Evolutionary conservation across 495 filamentous ascomycete species (phyloP), one percentile per base, ranked within the genome.

Genomic region (Neurospora sp.): DNA sequence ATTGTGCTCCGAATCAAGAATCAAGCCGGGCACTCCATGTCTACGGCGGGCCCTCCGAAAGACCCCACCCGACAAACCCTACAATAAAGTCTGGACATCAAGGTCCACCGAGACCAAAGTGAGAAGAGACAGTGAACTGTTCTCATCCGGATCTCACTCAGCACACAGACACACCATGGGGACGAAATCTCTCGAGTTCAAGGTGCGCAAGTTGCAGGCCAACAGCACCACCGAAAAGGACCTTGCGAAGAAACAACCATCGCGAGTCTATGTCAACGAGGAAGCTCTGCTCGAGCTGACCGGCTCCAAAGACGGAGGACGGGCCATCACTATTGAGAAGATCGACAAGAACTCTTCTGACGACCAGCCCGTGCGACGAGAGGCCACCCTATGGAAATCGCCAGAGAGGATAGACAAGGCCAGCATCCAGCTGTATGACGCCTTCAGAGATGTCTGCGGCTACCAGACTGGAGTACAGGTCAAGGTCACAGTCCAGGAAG

Each of bases 331-430:
- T 16, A 69, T 93, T 40, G 85, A 84, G 75, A 86, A 79, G 69
- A 74, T 82, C 4, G 82, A 82, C 38, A 79, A 81, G 39, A 44
- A 79, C 2, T 40, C 39, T 37, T 72, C 48, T 75, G 75, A 76
- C 11, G 78, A 75, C 23, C 71, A 72, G 4, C 59, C 69, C 0
- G 62, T 75, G 6, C 69, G 78, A 8, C 88, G 86, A 70, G 86
- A 88, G 69, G 92, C 89, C 7, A 87, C 91, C 72, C 88, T 89
- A 16, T 93, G 90, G 89, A 85, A 86, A 59, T 88, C 90, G 23
- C 75, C 85, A 5, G 89, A 92, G 74, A 89, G 88, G 74, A 85
- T 92, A 48, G 87, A 90, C 76, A 89, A 86, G 72, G 84, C 88
- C 37, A 84, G 91, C 37, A 84, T 90, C 5, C 89, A 92, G 80